A percentile compares a stretch with the other conserved stretches of the same genome.
These are phyloP conservation scores for Candolleomyces aberdarensis DNA, from an alignment of 768 basidiomycete species.

Conservation along the genomic window DNA sequence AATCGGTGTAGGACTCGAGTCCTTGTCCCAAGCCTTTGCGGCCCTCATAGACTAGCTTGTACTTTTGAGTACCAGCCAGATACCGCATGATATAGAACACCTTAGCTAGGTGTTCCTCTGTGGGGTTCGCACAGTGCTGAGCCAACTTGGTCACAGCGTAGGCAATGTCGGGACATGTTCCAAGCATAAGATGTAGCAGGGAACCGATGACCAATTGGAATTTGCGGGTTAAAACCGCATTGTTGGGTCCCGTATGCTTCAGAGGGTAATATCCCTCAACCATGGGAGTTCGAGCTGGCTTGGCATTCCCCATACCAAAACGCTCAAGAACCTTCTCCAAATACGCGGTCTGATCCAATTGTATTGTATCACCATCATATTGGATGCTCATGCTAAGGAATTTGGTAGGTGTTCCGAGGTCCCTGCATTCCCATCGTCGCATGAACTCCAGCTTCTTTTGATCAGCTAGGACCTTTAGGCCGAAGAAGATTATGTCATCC, in stretches of 20 bases:
- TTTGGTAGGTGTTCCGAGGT: constrained; percentile 15
- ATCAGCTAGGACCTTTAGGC: neutral
- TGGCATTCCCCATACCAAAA: neutral
- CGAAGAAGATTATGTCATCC: constrained; percentile 11
- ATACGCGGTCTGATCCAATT: constrained; percentile 17
- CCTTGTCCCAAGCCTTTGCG: neutral
- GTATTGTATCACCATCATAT: neutral
- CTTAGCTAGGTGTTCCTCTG: neutral
- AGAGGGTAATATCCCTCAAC: neutral
- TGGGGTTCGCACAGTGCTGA: constrained; percentile 7
- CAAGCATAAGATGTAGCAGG: constrained; percentile 14
- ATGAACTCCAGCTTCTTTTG: constrained; percentile 15
- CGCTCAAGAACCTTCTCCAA: neutral
- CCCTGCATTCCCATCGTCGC: constrained; percentile 20
- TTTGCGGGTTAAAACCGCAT: neutral
- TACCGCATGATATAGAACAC: constrained; percentile 5
- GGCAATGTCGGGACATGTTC: constrained; percentile 15
- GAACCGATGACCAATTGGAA: constrained; percentile 10
- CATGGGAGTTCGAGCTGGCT: constrained; percentile 5
- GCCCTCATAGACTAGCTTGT: constrained; percentile 6
- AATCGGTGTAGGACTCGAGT: constrained; percentile 7
- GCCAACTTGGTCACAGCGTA: constrained; percentile 12
- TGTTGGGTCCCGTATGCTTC: neutral
- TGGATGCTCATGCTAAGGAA: constrained; percentile 17
- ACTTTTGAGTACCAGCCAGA: constrained; percentile 1